Evolutionary conservation across 108 stramenopile genomes (phyloP).

Genomic region (Pseudonitzschia multiseries): DNA sequence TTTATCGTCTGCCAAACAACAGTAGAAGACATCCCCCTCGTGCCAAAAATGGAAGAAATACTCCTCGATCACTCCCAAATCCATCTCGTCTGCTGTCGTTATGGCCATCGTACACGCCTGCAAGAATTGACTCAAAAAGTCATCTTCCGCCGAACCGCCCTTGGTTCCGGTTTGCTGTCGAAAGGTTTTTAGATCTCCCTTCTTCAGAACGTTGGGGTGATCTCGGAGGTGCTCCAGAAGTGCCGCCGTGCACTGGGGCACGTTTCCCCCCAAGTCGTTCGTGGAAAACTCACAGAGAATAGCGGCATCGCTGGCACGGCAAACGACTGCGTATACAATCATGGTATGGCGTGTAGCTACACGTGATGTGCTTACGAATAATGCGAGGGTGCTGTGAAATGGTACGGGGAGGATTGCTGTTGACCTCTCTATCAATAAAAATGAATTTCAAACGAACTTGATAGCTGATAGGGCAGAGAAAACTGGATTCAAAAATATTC

Average conservation of each 20-base stretch:
- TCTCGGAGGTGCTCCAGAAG: constrained; percentile 55
- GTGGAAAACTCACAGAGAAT: constrained; percentile 60
- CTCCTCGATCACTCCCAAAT: constrained; percentile 41
- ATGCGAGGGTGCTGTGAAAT: no score
- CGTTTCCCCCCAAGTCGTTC: constrained; percentile 51
- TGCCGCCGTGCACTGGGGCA: constrained; percentile 59
- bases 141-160: constrained; percentile 32
- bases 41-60: constrained; percentile 73
- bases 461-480: no score
- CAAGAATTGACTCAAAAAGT: constrained; percentile 42
- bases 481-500: no score
- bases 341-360: constrained; percentile 22
- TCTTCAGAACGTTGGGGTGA: constrained; percentile 47
- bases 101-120: constrained; percentile 36
- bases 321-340: constrained; percentile 78
- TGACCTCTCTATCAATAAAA: no score
- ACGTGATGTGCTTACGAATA: neutral
- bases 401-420: no score
- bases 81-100: constrained; percentile 29
- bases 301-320: constrained; percentile 59
- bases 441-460: no score
- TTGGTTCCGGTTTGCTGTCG: constrained; percentile 42
- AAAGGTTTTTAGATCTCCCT: constrained; percentile 65
- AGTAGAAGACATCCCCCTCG: constrained; percentile 53
- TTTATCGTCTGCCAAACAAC: constrained; percentile 67